Conservation (phyloP, 768 basidiomycete species). For the Hydnomerulius pinastri region DNA sequence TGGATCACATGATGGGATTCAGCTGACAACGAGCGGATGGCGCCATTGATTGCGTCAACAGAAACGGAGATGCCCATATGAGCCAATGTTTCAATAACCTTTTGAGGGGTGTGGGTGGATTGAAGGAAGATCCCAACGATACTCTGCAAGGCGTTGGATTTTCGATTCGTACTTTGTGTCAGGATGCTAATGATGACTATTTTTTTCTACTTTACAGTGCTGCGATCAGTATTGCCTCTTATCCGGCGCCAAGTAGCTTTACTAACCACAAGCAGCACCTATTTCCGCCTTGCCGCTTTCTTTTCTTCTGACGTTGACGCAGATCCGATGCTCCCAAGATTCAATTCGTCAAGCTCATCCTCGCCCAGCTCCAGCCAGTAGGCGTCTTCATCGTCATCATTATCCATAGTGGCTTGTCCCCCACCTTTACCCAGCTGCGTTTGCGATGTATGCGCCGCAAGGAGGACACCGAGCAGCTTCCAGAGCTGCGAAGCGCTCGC, state of each 20-base stretch:
- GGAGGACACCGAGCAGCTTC: not conserved
- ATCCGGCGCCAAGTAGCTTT: not conserved
- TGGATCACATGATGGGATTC: conserved; percentile 18
- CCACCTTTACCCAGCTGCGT: not conserved
- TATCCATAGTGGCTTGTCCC: not conserved
- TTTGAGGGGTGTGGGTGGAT: conserved; percentile 23
- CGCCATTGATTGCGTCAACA: conserved; percentile 11
- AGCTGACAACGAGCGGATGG: conserved; percentile 13
- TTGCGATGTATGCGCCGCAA: not conserved
- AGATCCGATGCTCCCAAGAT: not conserved
- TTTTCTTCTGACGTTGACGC: not conserved
- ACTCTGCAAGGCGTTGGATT: conserved; percentile 15
- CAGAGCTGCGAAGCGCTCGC: not conserved
- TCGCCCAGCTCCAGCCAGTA: not conserved
- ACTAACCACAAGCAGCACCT: not conserved
- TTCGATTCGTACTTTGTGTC: not conserved
- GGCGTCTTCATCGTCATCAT: not conserved
- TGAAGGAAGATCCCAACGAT: conserved; percentile 33
- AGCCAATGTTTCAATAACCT: conserved; percentile 26
- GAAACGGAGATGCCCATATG: conserved; percentile 30
- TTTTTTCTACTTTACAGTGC: not conserved
- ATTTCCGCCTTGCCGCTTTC: not conserved
- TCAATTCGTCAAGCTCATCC: not conserved
- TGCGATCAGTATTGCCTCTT: not conserved
- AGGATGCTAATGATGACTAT: not conserved